Evolutionary conservation across 2,329 filamentous ascomycete species (phyloP), one percentile per base, ranked within the genome.

Genomic region (Diaporthe ilicicola): DNA sequence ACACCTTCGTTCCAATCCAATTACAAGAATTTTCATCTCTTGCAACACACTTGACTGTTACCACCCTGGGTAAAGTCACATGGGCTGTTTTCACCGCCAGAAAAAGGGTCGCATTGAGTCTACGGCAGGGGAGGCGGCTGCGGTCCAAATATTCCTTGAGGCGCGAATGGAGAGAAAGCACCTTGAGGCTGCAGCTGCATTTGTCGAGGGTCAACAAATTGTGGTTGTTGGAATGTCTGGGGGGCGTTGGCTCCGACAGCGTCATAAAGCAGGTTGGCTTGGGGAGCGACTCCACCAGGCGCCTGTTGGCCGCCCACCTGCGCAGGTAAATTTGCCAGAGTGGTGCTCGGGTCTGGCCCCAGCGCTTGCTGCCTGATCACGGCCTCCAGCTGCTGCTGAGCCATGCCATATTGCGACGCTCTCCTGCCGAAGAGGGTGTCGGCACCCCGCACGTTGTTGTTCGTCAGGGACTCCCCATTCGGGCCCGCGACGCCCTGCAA

Each of bases 301-400:
- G n/a, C 27, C 22, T 34, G 67, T 48, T 37, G 50, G 22, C 22
- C 27, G 9, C 12, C 46, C 37, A 32, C 44, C 22, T 22, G 51
- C 6, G 27, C 4, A 3, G 29, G 27, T 4, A 37, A 15, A 4
- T 15, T 46, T 42, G 34, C 51, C 39, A 46, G 32, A 22, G 54
- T 22, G 10, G 61, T n/a, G 6, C 22, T 2, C 17, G 51, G 54
- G 34, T 71, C 37, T 48, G 54, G 13, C 13, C 66, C 55, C 42
- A 53, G 15, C 24, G 34, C 46, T 3, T 50, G 44, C 15, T 69
- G 64, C 65, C 69, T 61, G 37, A 71, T n/a, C 24, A 71, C 32
- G 12, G 17, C 37, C 48, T 71, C 69, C 12, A 71, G 1, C 17
- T 61, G 39, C 65, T 71, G 69, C 7, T 50, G 10, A 3, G 55